Evolutionary conservation across 2,329 filamentous ascomycete species (phyloP).

Genomic region (Fusarium sp.): DNA sequence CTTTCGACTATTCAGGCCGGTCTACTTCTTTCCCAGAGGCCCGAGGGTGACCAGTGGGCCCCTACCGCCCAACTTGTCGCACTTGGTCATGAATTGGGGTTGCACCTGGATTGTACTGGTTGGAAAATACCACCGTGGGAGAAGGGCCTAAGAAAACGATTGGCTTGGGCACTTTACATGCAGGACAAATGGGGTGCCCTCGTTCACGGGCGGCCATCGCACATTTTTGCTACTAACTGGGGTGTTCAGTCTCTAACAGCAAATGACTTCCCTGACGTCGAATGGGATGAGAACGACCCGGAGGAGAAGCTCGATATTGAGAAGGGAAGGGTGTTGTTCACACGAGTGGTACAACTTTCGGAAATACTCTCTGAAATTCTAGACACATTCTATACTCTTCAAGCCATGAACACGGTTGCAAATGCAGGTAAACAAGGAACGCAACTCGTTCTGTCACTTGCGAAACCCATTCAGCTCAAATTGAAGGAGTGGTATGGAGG

Average conservation of each 20-base stretch:
- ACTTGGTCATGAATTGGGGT: conserved; percentile 84
- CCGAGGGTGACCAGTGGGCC: conserved; percentile 82
- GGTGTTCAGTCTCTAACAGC: conserved; percentile 72
- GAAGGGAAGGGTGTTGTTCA: conserved; percentile 75
- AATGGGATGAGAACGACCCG: conserved; percentile 68
- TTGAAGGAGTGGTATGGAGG: conserved; percentile 83
- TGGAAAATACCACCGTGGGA: conserved; percentile 94
- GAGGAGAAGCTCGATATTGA: conserved; percentile 73
- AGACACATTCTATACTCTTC: conserved; percentile 83
- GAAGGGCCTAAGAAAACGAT: conserved; percentile 81
- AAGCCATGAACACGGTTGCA: conserved; percentile 75
- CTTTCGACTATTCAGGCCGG: conserved; percentile 83
- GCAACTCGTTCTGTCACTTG: conserved; percentile 75
- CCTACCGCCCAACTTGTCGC: conserved; percentile 89
- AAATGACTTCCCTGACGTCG: conserved; percentile 78
- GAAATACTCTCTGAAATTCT: conserved; percentile 82
- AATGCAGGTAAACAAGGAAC: conserved; percentile 75
- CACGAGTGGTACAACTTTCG: conserved; percentile 78
- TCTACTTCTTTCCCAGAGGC: conserved; percentile 76
- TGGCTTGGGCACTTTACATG: conserved; percentile 93
- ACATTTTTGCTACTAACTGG: conserved; percentile 76
- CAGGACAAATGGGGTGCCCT: conserved; percentile 92
- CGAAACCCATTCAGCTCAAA: conserved; percentile 84
- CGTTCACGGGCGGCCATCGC: conserved; percentile 85
- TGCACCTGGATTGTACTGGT: conserved; percentile 85